Base-by-base conservation (phyloP, 2,329 filamentous ascomycete genomes). In the Grosmannia clavigera region DNA sequence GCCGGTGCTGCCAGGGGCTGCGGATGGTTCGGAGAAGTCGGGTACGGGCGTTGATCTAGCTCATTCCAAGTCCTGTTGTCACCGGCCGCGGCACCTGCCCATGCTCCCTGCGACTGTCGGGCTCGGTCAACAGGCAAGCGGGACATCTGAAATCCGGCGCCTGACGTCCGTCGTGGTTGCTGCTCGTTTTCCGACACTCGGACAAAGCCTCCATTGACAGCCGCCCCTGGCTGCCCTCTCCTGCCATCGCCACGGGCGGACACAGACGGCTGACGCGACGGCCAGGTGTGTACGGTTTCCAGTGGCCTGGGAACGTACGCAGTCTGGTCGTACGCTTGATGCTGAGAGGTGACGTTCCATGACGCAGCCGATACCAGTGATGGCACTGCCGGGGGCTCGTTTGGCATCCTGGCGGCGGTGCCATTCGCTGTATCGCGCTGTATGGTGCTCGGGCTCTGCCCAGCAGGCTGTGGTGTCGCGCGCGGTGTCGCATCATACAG, bases 111-210 rank as follows among this genome's bases (percentile, higher is more conserved):
- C 19, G 56, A 27, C 19, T 65, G 65, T n/a, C 70, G 70, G 59
- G 40, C 53, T 55, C 69, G 70, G 55, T 72, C 73, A 11, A 75
- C 68, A 38, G 73, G 73, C 5, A 75, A 70, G 35, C 74, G 74
- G 1, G 75, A 73, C 1, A 75, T 68, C 12, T 73, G 72, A 57
- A 77, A 75, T 35, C 69, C 72, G 5, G 75, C 75, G 5, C 22
- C 22, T 22, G 22, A 22, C 22, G 22, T 22, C 22, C 22, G 22
- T 22, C 22, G 22, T 22, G 22, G 1, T 22, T 22, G 22, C 22
- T 22, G 22, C 22, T 22, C 22, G 22, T 22, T 22, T 22, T 22
- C 22, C 22, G 22, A 22, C 22, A 22, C 22, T 22, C 22, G 22
- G 22, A 22, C 22, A 22, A 22, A 22, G 22, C 22, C 22, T 22